These are phyloP conservation scores for Syncephalastrum contaminatum DNA, from an alignment of 371 early-diverging fungal genomes.

Conservation along the genomic window DNA sequence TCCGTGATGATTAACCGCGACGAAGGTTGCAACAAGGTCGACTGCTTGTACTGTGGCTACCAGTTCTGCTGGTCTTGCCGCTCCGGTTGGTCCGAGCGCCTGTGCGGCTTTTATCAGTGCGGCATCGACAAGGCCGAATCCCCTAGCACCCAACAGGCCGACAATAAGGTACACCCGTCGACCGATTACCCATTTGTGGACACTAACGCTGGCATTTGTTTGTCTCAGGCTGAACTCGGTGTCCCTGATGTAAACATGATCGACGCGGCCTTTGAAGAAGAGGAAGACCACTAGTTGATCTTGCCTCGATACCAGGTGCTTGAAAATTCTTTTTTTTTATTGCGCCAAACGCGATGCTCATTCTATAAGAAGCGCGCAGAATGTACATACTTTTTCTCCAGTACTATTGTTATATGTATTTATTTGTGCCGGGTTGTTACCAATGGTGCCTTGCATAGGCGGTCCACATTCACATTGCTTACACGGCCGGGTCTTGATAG, in stretches of 20 bases:
- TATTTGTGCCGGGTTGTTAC: no score
- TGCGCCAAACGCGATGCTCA: no score
- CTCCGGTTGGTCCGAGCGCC: conserved; percentile 43
- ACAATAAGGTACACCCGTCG: conserved; percentile 6
- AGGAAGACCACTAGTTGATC: no score
- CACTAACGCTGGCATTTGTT: not conserved
- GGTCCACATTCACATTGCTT: no score
- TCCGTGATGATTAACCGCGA: conserved; percentile 75
- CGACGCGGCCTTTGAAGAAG: no score
- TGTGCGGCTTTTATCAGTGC: conserved; percentile 34
- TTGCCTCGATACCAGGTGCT: no score
- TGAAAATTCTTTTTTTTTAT: no score
- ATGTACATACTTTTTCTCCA: no score
- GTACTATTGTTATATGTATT: no score
- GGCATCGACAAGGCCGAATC: conserved; percentile 3
- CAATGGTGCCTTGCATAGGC: no score
- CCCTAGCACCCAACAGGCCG: not conserved
- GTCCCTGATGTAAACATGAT: conserved; percentile 23
- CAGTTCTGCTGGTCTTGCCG: conserved; percentile 69
- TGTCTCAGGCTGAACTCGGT: conserved; percentile 28
- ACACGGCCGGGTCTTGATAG: no score
- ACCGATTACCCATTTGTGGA: not conserved
- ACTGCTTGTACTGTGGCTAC: conserved; percentile 72
- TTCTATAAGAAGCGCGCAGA: no score
- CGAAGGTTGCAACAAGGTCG: conserved; percentile 81